Evolutionary conservation across 2,329 filamentous ascomycete genomes (phyloP).

Genomic region (Diaporthe eres): DNA sequence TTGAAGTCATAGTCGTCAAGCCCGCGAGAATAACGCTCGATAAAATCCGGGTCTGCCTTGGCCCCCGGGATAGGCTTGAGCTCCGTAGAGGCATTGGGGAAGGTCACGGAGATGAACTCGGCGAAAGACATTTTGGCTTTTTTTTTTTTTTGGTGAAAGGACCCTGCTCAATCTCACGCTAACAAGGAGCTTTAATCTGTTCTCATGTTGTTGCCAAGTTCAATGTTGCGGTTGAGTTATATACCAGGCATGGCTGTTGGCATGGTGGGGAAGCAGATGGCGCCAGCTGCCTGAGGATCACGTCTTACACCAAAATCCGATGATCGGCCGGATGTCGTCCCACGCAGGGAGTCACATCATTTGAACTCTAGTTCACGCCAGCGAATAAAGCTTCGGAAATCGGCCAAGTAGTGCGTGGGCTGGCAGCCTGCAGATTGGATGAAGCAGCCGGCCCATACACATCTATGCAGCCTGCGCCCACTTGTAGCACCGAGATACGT

Average conservation of each 20-base stretch:
- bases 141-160: background rate
- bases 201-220: background rate
- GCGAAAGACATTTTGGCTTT: slow-evolving; percentile 54
- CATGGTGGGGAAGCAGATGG: slow-evolving; percentile 43
- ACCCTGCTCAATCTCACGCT: slow-evolving; percentile 12
- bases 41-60: slow-evolving; percentile 67
- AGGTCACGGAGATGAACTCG: slow-evolving; percentile 73
- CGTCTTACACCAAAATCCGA: slow-evolving; percentile 45
- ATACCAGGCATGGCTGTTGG: slow-evolving; percentile 30
- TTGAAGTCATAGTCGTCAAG: slow-evolving; percentile 74
- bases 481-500: slow-evolving; percentile 5
- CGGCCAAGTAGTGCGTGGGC: background rate
- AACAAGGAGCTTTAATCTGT: background rate
- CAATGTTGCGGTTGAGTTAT: slow-evolving; percentile 33
- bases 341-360: slow-evolving; percentile 40
- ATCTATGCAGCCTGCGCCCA: slow-evolving; percentile 1
- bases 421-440: slow-evolving; percentile 1
- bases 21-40: slow-evolving; percentile 68
- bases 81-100: slow-evolving; percentile 70
- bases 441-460: background rate
- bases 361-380: slow-evolving; percentile 34
- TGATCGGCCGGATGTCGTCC: slow-evolving; percentile 39
- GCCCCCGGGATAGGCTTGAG: slow-evolving; percentile 65
- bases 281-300: slow-evolving; percentile 47
- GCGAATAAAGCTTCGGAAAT: slow-evolving; percentile 15